A percentile compares a stretch with the other conserved stretches of the same genome.
Evolutionary conservation across 108 stramenopile species (phyloP).

Genomic region (Skeletonema grethae): DNA sequence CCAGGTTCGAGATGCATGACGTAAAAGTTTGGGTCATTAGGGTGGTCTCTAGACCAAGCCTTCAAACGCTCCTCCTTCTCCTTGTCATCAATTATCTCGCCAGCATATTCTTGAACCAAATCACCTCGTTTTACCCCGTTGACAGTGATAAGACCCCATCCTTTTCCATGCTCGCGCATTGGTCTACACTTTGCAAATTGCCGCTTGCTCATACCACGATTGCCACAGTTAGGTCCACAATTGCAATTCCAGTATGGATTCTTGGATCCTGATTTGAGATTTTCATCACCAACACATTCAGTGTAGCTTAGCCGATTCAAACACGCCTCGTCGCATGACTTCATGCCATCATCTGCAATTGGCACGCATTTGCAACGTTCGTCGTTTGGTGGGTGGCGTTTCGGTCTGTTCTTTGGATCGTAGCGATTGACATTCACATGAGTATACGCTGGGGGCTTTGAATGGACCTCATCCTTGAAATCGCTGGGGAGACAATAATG

Average conservation of each 20-base stretch:
- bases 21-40: conserved; percentile 94
- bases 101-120: conserved; percentile 90
- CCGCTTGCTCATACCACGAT: conserved; percentile 71
- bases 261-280: conserved; percentile 41
- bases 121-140: conserved; percentile 70
- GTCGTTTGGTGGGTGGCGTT: conserved; percentile 55
- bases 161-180: conserved; percentile 81
- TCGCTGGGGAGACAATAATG: conserved; percentile 69
- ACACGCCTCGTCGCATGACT: conserved; percentile 77
- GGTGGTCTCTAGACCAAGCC: conserved; percentile 76
- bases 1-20: conserved; percentile 87
- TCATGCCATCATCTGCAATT: conserved; percentile 10
- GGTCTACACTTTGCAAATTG: conserved; percentile 72
- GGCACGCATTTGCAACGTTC: conserved; percentile 68
- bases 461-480: conserved; percentile 71
- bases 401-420: conserved; percentile 58
- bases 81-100: conserved; percentile 87
- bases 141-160: conserved; percentile 86
- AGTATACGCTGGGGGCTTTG: conserved; percentile 68
- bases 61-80: conserved; percentile 72
- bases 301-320: conserved; percentile 72
- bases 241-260: conserved; percentile 77
- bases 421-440: conserved; percentile 63
- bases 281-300: conserved; percentile 79
- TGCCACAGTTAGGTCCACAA: conserved; percentile 79